Evolutionary conservation across 768 basidiomycete species (phyloP), one percentile per base, ranked within the genome.

Genomic region (Dendrothele bispora): DNA sequence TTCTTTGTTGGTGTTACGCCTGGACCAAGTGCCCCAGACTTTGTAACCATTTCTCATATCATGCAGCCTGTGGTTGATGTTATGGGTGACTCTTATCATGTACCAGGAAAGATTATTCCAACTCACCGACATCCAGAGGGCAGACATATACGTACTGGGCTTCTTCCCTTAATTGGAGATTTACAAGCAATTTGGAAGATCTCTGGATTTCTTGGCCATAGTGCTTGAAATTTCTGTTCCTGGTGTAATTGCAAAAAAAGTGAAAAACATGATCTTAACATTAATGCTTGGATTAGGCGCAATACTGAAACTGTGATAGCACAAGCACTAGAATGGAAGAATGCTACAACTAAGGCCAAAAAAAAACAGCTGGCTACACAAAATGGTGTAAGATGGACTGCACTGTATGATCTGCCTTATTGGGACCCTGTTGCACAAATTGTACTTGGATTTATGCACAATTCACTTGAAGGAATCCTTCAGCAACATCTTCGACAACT

Each of bases 1-100:
- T 66, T 62, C 43, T 18, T 72, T 50, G 52, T 57, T 49, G 65
- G 64, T 2, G 46, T 71, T 2, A 68, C 63, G 17, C 71, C 70
- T 42, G 54, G 60, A 2, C 71, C 70, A 4, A 34, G 56, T 20
- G 44, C 54, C 25, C 69, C 68, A 26, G 32, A 43, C 39, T 21
- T 50, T 0, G 45, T 12, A 11, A 59, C 54, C 5, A 60, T 66
- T 14, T 48, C 39, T 5, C 53, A 56, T 51, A 26, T 64, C 34
- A 39, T 60, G 25, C 48, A 58, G 15, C 40, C 50, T 20, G 27
- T 62, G 18, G 40, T 55, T 15, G 6, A 42, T 15, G 25, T 17
- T 18, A 18, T 64, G 36, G 12, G 27, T 3, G 41, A 52, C 20
- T 61, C 50, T 55, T 30, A 48, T 11, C 27, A n/a, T n/a, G n/a